Conservation (phyloP, 139 green algal species). For the Tetraselmis chui region DNA sequence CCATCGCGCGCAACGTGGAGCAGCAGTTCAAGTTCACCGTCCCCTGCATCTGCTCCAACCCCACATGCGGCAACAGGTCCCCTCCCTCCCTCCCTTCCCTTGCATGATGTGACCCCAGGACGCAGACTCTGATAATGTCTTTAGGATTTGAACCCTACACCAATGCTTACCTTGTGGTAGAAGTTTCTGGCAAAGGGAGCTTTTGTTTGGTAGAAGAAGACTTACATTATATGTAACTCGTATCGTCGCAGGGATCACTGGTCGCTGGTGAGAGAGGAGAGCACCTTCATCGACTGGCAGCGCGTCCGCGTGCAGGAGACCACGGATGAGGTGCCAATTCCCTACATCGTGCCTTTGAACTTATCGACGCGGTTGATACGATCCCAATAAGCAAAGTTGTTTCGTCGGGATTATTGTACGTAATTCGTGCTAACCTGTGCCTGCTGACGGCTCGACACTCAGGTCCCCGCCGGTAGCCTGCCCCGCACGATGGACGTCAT, state of each 20-base stretch:
- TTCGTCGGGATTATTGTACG: no score
- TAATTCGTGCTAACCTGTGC: no score
- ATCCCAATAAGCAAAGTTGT: no score
- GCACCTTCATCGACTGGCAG: slow-evolving; percentile 98
- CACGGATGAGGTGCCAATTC: slow-evolving; percentile 80
- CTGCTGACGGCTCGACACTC: slow-evolving; percentile 12
- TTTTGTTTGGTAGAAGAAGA: no score
- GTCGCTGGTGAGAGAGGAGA: slow-evolving; percentile 78
- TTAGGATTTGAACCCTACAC: no score
- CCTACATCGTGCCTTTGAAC: no score
- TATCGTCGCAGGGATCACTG: slow-evolving; percentile 57
- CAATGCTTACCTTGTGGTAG: no score
- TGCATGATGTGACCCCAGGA: no score
- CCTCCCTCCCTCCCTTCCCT: background rate
- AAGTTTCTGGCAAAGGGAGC: no score
- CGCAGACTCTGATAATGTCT: no score
- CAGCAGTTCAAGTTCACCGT: slow-evolving; percentile 97
- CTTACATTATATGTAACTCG: no score
- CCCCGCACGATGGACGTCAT: slow-evolving; percentile 95
- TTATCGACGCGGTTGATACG: no score
- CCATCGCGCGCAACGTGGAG: slow-evolving; percentile 64
- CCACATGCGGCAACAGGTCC: slow-evolving; percentile 82
- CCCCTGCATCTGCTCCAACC: slow-evolving; percentile 82
- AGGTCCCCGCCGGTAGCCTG: slow-evolving; percentile 88
- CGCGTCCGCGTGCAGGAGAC: slow-evolving; percentile 91